Conservation (phyloP, 106 monocot genomes). For the Cymbidium sinense region DNA sequence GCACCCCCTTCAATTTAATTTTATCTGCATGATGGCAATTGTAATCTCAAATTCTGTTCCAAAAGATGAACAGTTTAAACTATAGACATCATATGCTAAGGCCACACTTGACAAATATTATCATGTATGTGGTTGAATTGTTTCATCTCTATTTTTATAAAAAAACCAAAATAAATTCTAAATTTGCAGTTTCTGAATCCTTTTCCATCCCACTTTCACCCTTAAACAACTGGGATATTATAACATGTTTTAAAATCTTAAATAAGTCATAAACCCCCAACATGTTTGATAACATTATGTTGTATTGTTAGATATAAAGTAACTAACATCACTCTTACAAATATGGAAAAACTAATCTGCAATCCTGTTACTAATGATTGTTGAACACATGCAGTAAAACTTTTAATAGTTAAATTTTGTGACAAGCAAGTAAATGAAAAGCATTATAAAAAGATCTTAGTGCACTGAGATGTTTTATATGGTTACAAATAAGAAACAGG, state of each 20-base stretch:
- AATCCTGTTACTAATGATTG: neutral
- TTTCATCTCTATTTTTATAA: neutral
- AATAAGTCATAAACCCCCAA: no score
- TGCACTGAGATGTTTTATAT: neutral
- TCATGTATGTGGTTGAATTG: no score
- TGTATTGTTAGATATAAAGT: neutral
- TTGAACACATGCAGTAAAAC: neutral
- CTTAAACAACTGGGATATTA: no score
- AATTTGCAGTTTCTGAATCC: no score
- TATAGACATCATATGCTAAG: neutral
- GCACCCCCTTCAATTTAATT: no score
- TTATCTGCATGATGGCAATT: neutral
- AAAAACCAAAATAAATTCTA: no score
- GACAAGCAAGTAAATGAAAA: neutral
- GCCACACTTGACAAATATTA: neutral
- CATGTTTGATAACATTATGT: neutral
- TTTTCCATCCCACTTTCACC: no score
- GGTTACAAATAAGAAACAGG: neutral
- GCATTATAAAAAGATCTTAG: neutral
- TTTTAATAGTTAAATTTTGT: neutral
- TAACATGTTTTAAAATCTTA: no score
- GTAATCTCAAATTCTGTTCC: neutral
- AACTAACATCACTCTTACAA: neutral
- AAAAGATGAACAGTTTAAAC: neutral
- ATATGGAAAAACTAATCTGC: neutral